Evolutionary conservation across 352 stramenopile genomes (phyloP), one percentile per base, ranked within the genome.

Genomic region (Phytopythium oedochilum): DNA sequence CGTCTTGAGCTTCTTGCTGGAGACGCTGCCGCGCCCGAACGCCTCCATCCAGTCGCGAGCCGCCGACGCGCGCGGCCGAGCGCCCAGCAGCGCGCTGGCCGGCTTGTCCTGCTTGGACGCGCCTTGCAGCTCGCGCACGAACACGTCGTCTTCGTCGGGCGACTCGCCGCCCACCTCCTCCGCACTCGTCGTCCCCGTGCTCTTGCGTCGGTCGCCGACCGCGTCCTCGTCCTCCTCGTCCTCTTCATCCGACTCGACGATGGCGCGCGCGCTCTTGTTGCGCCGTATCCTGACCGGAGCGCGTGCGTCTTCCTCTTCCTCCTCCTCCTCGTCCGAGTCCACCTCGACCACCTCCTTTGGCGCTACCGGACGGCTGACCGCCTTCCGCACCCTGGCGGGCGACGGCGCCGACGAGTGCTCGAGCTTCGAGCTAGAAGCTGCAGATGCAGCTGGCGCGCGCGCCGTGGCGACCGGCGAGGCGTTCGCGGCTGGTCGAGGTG

Each of bases 161-260:
- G 48, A 55, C 1, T 55, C 34, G 17, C 23, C 31, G 31, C 1
- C 46, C 46, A 28, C 25, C 44, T 51, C 44, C 28, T 51, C 26
- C 44, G 44, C 44, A 3, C 26, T 51, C 5, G 25, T 36, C 44
- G 62, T 68, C 5, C 61, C 64, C 25, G 35, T 61, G 12, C 28
- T 29, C 18, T 38, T 53, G 31, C 34, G 46, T 25, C 17, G 31
- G 12, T 42, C 46, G 5, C 25, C 52, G n/a, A 66, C 20, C 10
- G 71, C 42, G n/a, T 71, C 62, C 0, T 73, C 58, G 2, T 60
- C 60, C 1, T 66, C 52, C 0, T 71, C 66, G 0, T 70, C 66
- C 15, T 81, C 72, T 2, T 71, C 79, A 12, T 89, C 79, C 8
- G 79, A 90, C 39, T 90, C 79, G 20, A 87, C 63, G 61, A 90